Evolutionary conservation across 1,284 basidiomycete genomes (phyloP).

Genomic region (Malassezia cuniculi): DNA sequence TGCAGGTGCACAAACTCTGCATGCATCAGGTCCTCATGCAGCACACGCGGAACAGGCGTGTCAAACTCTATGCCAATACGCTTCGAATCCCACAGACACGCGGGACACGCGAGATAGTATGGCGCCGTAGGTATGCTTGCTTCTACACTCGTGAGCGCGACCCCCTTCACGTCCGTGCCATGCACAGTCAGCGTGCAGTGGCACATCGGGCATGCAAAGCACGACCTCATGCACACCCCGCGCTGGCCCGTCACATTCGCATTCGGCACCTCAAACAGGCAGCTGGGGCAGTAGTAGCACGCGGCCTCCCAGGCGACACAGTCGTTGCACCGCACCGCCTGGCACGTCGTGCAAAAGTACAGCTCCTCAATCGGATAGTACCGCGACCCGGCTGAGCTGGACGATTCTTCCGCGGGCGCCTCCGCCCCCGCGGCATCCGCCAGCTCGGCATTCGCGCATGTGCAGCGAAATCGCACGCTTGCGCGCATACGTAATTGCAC

Average conservation of each 20-base stretch:
- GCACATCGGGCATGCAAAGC: slow-evolving; percentile 89
- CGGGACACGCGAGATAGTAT: slow-evolving; percentile 78
- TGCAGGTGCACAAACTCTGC: slow-evolving; percentile 24
- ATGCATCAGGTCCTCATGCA: neutral
- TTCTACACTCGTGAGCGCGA: slow-evolving; percentile 30
- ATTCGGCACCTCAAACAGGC: slow-evolving; percentile 94
- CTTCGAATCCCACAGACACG: slow-evolving; percentile 87
- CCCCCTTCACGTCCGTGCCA: slow-evolving; percentile 59
- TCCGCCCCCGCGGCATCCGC: neutral
- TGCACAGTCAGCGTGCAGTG: slow-evolving; percentile 74
- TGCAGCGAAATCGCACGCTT: neutral
- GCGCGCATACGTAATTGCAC: neutral
- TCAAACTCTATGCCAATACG: slow-evolving; percentile 83
- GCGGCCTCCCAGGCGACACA: slow-evolving; percentile 86
- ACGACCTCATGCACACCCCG: slow-evolving; percentile 93
- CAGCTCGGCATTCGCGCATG: neutral
- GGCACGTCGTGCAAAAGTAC: slow-evolving; percentile 98
- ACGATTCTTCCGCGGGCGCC: neutral
- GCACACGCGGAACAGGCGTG: slow-evolving; percentile 53
- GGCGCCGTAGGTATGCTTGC: slow-evolving; percentile 60
- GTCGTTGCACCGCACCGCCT: slow-evolving; percentile 77
- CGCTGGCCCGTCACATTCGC: slow-evolving; percentile 87
- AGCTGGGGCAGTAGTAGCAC: slow-evolving; percentile 94
- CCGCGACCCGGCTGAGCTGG: too few relatives aligned
- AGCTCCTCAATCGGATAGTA: slow-evolving; percentile 61